Base-by-base conservation (phyloP, 805 yeast genomes). In the Suhomyces canberraensis region DNA sequence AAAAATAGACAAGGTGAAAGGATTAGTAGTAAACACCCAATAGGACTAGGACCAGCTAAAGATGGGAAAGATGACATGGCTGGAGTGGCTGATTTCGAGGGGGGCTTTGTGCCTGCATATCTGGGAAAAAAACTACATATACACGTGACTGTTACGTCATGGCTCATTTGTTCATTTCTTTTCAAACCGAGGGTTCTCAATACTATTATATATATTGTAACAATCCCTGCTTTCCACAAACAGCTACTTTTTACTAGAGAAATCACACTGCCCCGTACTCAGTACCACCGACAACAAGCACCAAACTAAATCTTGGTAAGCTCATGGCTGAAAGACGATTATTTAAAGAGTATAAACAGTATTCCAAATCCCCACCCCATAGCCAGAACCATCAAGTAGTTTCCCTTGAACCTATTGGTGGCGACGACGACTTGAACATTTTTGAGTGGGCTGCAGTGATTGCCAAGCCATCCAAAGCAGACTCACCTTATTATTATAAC, bases 381-480 rank as follows among this genome's bases (percentile, higher is more conserved):
- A 21, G 21, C 1, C 25, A 56, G 11, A 64, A 65, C 38, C 64
- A 52, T 11, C 71, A 66, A 44, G 69, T 79, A 7, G 36, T 68
- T 4, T 29, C 47, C 3, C 56, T 81, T 3, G 59, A 51, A 25
- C 87, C 87, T 0, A 44, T 46, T 8, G 66, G 66, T 31, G 52
- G 52, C n/a, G 44, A 44, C 19, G 37, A 33, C 4, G 16, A 25
- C 6, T 15, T 37, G n/a, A 67, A 77, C 44, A 50, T 81, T 16
- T 66, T 65, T 41, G 49, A 53, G 14, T 81, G 89, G 87, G 48
- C 51, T 9, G 73, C 80, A 1, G 50, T 54, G 2, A 66, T 81
- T 9, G 52, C 56, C 26, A 84, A 84, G 11, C 81, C 83, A 0
- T 31, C 47, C 17, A 42, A 38, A 20, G 37, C 45, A 3, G 73